Conservation (phyloP, 1,139 yeast species). For the Yamadazyma buinensis region DNA sequence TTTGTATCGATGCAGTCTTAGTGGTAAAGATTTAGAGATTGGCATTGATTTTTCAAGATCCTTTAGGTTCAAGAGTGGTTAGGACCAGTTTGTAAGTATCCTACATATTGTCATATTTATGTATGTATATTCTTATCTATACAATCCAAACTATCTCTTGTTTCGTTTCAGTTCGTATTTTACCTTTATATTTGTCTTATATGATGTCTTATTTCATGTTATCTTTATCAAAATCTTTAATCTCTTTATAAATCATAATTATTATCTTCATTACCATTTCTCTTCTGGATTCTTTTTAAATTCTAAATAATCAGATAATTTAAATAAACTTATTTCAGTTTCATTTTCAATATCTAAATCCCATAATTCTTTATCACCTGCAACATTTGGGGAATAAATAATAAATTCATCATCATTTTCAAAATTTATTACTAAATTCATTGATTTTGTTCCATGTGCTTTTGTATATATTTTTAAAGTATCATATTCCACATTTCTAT, state of each 20-base stretch:
- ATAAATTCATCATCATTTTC: conserved; percentile 67
- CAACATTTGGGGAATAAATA: conserved; percentile 29
- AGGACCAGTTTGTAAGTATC: too few species aligned
- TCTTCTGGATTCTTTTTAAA: conserved; percentile 84
- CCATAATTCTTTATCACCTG: conserved; percentile 43
- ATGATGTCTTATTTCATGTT: too few species aligned
- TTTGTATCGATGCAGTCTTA: too few species aligned
- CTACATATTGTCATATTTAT: too few species aligned
- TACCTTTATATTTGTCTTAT: too few species aligned
- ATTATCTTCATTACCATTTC: conserved; percentile 56
- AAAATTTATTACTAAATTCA: conserved; percentile 86
- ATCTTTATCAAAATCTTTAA: too few species aligned
- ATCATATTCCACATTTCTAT: conserved; percentile 72
- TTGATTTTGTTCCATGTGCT: conserved; percentile 93
- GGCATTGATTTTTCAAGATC: too few species aligned
- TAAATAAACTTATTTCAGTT: conserved; percentile 83
- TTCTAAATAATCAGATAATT: conserved; percentile 57
- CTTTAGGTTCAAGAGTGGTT: too few species aligned
- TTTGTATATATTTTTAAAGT: conserved; percentile 84
- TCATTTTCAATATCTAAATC: conserved; percentile 84
- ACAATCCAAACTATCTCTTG: too few species aligned
- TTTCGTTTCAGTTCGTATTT: too few species aligned
- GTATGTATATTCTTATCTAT: too few species aligned
- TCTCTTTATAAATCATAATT: neutral
- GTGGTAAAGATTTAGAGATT: too few species aligned